Evolutionary conservation across 441 rosid species (phyloP).

Genomic region (Brassica hybrid): DNA sequence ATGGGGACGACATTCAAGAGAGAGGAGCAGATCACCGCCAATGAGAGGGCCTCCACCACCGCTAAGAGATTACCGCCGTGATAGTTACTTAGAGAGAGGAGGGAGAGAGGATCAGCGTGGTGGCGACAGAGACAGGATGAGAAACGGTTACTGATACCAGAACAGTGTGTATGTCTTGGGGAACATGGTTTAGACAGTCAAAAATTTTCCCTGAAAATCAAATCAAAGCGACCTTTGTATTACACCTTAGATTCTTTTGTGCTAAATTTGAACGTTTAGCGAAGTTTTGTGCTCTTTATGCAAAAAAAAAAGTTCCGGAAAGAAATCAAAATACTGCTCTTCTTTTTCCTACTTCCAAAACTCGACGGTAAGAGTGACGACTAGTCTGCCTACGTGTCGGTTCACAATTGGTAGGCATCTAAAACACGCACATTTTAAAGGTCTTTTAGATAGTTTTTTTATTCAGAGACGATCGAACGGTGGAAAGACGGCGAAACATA

Average conservation of each 20-base stretch:
- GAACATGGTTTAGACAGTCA: slow-evolving; percentile 31
- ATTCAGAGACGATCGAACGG: slow-evolving; percentile 37
- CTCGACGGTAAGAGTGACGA: slow-evolving; percentile 1
- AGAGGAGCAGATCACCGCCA: slow-evolving; percentile 73
- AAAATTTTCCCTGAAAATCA: slow-evolving; percentile 1
- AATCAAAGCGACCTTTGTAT: slow-evolving; percentile 19
- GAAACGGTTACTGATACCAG: slow-evolving; percentile 52
- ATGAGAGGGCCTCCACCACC: slow-evolving; percentile 52
- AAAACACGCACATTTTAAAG: slow-evolving; percentile 8
- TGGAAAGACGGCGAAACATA: slow-evolving; percentile 23
- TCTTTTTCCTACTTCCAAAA: slow-evolving; percentile 8
- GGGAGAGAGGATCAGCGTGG: slow-evolving; percentile 64
- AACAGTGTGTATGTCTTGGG: slow-evolving; percentile 27
- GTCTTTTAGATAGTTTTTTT: slow-evolving; percentile 10
- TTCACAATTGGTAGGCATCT: neutral
- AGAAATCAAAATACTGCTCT: neutral
- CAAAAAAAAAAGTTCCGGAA: neutral
- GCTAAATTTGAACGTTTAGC: slow-evolving; percentile 29
- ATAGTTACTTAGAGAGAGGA: slow-evolving; percentile 58
- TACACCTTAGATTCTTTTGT: slow-evolving; percentile 29
- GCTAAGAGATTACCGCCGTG: slow-evolving; percentile 60
- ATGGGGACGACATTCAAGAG: slow-evolving; percentile 68
- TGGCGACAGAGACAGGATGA: slow-evolving; percentile 56
- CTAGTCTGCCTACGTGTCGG: slow-evolving; percentile 27
- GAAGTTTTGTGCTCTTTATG: slow-evolving; percentile 6